Base-by-base conservation (phyloP, 2,329 filamentous ascomycete genomes). In the Neoscytalidium dimidiatum region DNA sequence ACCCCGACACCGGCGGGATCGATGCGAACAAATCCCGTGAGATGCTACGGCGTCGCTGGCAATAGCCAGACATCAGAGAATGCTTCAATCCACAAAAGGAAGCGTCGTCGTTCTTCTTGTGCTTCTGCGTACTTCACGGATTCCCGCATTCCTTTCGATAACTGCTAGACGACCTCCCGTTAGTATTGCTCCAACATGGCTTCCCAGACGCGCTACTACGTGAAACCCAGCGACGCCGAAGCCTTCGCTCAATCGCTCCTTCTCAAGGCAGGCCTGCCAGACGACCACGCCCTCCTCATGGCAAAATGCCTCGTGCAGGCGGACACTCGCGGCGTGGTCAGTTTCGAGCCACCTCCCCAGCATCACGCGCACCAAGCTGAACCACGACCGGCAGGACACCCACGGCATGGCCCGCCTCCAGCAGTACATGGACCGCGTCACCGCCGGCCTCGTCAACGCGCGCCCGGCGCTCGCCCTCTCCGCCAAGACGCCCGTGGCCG, bases 401-500 rank as follows among this genome's bases (percentile, higher is more conserved):
- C 44, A 48, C 19, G 44, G 44, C 8, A 23, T 48, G 44, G 23
- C 23, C 9, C 33, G 53, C 19, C 53, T 65, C 7, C 35, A 62
- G 26, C 57, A 63, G 33, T 65, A 65, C 38, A 31, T 65, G 44
- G 44, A 23, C 14, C 44, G 44, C 11, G 19, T 64, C 29, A 60
- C n/a, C 13, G 21, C 3, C 23, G 35, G 53, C n/a, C 29, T 64
- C 3, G 52, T 64, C 28, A 61, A 64, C n/a, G 11, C 62, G 3
- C 44, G 6, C 0, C 62, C 62, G 9, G 19, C 14, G 2, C 52
- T 64, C 9, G n/a, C 19, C 3, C 4, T 74, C 28, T 35, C 51
- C 13, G 57, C 66, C 31, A 71, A 71, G 57, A 73, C 71, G 7
- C 72, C 73, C 4, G 71, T 73, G 3, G 67, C 70, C 48, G 71